Evolutionary conservation across 2,329 filamentous ascomycete species (phyloP), one percentile per base, ranked within the genome.

Genomic region (Fusarium austroafricanum): DNA sequence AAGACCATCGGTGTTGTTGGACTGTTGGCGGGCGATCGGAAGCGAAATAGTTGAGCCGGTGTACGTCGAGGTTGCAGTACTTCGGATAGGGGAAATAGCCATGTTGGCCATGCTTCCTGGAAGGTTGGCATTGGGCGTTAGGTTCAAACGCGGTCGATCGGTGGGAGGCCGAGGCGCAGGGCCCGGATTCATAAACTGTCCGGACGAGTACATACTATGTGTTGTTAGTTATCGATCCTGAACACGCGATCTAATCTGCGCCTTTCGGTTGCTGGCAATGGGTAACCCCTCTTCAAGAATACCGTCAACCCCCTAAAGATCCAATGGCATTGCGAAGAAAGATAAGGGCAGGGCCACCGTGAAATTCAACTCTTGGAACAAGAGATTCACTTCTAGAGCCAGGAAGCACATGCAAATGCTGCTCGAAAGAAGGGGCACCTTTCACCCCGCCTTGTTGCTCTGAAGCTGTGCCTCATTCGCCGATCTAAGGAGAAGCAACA

Each of bases 121-220:
- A 21, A 92, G 84, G 77, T 90, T 92, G 73, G 89, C 87, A 77
- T 88, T 92, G 65, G 90, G 94, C 40, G 92, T 93, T 63, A 96
- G 86, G 74, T 90, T 90, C 71, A 97, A 88, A 76, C 92, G 90
- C 64, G 94, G 92, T 74, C 92, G 89, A 76, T 96, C 92, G 62
- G 87, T 90, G 20, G 95, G 96, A 64, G 96, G 95, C 75, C 92
- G 91, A 70, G 96, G 96, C 71, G 96, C 95, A 73, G 96, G 95
- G 70, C 96, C 94, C 66, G 96, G 94, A 80, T 98, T 98, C 92
- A 98, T 96, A 83, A 98, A 98, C 79, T 89, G 87, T 74, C 84
- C 87, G 69, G 83, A 82, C 40, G 86, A 81, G 76, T 89, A 90
- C 73, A 86, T 79, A 76, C 86, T 89, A 74, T 23, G 31, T 45